Conservation (phyloP, 495 filamentous ascomycete genomes). For the Aspergillus carlsbadensis region DNA sequence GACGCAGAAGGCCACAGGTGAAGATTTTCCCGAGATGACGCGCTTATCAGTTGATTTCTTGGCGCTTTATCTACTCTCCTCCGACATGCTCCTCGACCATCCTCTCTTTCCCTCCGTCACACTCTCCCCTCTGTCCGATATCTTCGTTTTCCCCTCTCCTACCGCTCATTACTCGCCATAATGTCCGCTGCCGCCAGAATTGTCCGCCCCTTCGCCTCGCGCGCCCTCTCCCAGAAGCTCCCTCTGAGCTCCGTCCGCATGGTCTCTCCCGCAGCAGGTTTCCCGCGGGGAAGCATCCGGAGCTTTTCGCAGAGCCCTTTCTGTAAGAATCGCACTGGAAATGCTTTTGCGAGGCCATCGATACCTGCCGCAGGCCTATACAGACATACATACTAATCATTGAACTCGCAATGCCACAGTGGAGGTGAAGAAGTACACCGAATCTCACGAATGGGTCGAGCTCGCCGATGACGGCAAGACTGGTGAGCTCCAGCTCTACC, state of each 20-base stretch:
- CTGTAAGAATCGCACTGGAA: constrained; percentile 31
- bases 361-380: constrained; percentile 1
- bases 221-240: constrained; percentile 44
- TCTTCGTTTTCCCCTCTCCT: constrained; percentile 15
- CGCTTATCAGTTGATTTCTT: constrained; percentile 27
- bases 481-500: constrained; percentile 25
- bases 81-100: constrained; percentile 25
- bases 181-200: constrained; percentile 43
- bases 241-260: constrained; percentile 35
- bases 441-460: constrained; percentile 98
- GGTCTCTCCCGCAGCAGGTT: constrained; percentile 44
- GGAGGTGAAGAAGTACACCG: constrained; percentile 82
- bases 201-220: constrained; percentile 44
- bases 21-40: constrained; percentile 27
- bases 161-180: constrained; percentile 24
- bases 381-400: constrained; percentile 24
- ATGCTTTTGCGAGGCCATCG: constrained; percentile 9
- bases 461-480: constrained; percentile 67
- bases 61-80: constrained; percentile 25
- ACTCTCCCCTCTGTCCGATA: constrained; percentile 26
- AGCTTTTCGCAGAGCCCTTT: constrained; percentile 49
- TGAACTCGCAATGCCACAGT: constrained; percentile 29
- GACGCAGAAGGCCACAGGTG: constrained; percentile 17
- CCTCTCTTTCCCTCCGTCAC: constrained; percentile 25
- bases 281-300: constrained; percentile 50